Evolutionary conservation across 805 yeast species (phyloP), one percentile per base, ranked within the genome.

Genomic region (Blastobotrys muscicola): DNA sequence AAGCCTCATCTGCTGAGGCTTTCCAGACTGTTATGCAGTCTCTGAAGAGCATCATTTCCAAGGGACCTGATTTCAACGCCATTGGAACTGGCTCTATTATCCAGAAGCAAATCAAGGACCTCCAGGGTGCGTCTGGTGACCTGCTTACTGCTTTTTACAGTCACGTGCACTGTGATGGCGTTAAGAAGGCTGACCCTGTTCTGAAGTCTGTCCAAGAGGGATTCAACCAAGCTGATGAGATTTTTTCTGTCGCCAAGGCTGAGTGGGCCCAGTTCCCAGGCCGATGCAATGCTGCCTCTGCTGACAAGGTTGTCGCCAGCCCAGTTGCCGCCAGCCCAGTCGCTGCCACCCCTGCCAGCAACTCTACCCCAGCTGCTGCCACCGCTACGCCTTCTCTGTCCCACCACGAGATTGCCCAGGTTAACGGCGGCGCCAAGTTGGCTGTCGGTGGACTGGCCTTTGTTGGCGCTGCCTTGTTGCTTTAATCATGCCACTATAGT

Each of bases 361-460:
- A 20, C 26, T 20, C 26, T 20, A 20, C 26, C 6, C 26, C 26
- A 20, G 26, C 26, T 4, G 26, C 38, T 23, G 16, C 29, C 26
- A 20, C 38, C 8, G 11, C 23, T 3, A 11, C 38, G 9, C 12
- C 38, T 14, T 7, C 38, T n/a, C 20, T 20, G 11, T 16, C 29
- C 8, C 29, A 16, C 13, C 20, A 11, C 26, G 14, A 16, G 8
- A 23, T 33, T n/a, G 16, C 16, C 36, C 36, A 33, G 36, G 11
- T 12, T 15, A 33, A 14, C 16, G 5, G 16, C 5, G 26, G 16
- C 8, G 12, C 29, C 9, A 36, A 20, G 32, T 10, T 36, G 31
- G 39, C 32, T 14, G 13, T 36, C 5, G 39, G 39, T 23, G 39
- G 39, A n/a, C 9, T 36, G 11, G 31, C 31, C 32, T 29, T 29